These are phyloP conservation scores for Grigorovia yakushimaensis DNA, from an alignment of 805 yeast genomes.

Conservation along the genomic window DNA sequence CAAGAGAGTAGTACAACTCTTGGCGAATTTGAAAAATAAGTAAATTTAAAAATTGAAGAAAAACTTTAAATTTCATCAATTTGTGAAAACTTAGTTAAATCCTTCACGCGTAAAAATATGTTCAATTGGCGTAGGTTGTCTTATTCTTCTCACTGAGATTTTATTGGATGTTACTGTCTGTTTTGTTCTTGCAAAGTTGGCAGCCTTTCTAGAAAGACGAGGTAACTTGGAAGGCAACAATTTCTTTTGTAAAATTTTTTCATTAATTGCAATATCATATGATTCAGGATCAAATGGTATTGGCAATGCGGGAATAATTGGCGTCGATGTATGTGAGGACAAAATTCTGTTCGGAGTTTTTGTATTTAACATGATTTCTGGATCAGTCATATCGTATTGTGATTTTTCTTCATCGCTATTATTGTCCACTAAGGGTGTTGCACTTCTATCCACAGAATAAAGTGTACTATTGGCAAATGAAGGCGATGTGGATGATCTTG, in stretches of 20 bases:
- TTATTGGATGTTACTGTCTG: background rate
- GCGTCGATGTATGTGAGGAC: background rate
- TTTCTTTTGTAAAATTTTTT: background rate
- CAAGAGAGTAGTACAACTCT: background rate
- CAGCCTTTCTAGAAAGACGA: background rate
- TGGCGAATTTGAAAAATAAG: background rate
- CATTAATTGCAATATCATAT: background rate
- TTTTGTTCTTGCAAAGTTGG: background rate
- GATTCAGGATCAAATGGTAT: background rate
- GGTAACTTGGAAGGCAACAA: background rate
- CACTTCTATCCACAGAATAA: background rate
- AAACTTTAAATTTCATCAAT: too few relatives aligned
- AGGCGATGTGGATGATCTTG: background rate
- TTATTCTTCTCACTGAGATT: conserved; percentile 4
- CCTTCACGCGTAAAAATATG: background rate
- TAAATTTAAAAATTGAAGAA: background rate
- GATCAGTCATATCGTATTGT: background rate
- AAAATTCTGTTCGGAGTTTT: background rate
- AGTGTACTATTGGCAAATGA: background rate
- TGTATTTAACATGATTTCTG: background rate
- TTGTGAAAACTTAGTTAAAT: background rate
- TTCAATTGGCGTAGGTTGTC: conserved; percentile 16
- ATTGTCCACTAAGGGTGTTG: background rate
- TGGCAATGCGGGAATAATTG: background rate
- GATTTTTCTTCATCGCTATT: background rate